Conservation (phyloP, 2,329 filamentous ascomycete genomes). For the Tolypocladium sp. region DNA sequence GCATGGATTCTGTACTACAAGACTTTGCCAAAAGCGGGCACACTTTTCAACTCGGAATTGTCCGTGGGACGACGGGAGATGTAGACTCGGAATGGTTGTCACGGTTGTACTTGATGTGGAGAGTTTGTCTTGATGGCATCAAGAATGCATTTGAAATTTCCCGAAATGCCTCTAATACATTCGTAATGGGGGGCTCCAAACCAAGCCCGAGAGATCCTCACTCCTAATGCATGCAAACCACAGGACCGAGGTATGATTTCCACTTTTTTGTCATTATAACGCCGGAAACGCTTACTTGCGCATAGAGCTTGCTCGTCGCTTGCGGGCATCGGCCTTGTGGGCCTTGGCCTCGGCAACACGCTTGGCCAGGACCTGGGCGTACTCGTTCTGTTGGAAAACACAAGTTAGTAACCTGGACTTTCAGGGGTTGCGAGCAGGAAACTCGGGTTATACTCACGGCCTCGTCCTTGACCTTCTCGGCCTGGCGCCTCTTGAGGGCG, state of each 20-base stretch:
- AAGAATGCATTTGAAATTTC: constrained; percentile 22
- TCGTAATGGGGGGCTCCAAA: constrained; percentile 19
- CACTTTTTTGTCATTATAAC: constrained; percentile 24
- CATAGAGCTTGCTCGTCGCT: constrained; percentile 95
- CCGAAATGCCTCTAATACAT: constrained; percentile 28
- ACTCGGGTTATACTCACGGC: constrained; percentile 58
- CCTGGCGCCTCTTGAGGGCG: constrained; percentile 95
- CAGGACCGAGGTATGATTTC: constrained; percentile 25
- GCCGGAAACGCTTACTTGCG: constrained; percentile 57
- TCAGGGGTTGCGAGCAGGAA: not conserved
- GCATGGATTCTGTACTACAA: not conserved
- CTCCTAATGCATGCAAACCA: constrained; percentile 29
- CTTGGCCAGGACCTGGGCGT: constrained; percentile 91
- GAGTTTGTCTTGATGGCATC: constrained; percentile 4
- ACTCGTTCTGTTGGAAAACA: constrained; percentile 72
- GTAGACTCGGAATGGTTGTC: not conserved
- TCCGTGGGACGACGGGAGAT: no score
- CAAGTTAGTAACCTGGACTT: constrained; percentile 4
- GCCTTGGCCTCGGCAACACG: constrained; percentile 94
- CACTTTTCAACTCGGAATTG: not conserved
- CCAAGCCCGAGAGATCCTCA: constrained; percentile 23
- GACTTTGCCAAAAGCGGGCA: not conserved
- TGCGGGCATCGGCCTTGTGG: constrained; percentile 86
- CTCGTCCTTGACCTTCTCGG: constrained; percentile 97
- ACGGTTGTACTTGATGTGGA: not conserved